Conservation (phyloP, 2,329 filamentous ascomycete genomes). For the Blumeria hordei region DNA sequence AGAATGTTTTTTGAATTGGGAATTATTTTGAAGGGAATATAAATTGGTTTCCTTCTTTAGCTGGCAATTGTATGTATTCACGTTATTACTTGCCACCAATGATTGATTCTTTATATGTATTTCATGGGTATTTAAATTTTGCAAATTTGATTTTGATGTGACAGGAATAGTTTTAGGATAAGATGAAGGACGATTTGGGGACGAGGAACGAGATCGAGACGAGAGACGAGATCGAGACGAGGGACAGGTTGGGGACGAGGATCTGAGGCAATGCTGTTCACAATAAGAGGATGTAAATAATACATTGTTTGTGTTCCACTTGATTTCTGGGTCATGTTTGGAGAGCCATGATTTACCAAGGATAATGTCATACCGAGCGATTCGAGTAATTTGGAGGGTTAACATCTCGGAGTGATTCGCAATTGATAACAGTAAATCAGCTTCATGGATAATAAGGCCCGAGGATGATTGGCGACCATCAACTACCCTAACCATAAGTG, state of each 20-base stretch:
- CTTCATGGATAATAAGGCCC: neutral
- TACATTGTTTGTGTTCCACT: neutral
- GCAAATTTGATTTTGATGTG: too few relatives aligned
- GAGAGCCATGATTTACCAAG: neutral
- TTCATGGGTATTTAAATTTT: too few relatives aligned
- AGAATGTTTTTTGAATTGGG: neutral
- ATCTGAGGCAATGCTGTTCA: neutral
- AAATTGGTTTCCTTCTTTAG: too few relatives aligned
- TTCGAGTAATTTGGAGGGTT: neutral
- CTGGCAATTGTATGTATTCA: too few relatives aligned
- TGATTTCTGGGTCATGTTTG: neutral
- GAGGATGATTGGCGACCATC: neutral
- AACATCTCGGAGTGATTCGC: neutral
- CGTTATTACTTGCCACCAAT: too few relatives aligned
- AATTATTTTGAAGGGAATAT: neutral
- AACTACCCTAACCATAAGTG: neutral
- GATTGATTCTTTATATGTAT: too few relatives aligned
- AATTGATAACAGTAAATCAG: neutral
- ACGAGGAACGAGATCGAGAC: too few relatives aligned
- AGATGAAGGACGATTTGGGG: too few relatives aligned
- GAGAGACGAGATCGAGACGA: too few relatives aligned
- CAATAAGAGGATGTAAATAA: neutral
- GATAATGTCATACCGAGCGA: conserved; percentile 1
- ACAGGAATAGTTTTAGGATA: too few relatives aligned
- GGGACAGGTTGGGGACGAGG: too few relatives aligned